Evolutionary conservation across 768 basidiomycete species (phyloP).

Genomic region (Boletus bicolor): DNA sequence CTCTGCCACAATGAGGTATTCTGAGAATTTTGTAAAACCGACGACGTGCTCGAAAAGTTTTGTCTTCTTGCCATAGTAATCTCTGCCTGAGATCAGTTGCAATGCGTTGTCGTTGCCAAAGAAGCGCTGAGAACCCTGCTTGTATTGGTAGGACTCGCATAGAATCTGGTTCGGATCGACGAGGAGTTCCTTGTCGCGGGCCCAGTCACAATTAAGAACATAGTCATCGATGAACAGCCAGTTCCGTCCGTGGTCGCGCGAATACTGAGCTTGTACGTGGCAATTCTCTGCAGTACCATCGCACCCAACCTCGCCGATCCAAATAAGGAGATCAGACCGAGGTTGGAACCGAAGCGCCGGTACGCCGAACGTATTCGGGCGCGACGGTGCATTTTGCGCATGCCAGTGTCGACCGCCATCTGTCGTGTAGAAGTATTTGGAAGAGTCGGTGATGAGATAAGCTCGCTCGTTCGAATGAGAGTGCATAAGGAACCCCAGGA

Average conservation of each 20-base stretch:
- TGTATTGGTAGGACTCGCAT: conserved; percentile 84
- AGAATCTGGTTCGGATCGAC: conserved; percentile 87
- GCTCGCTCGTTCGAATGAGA: conserved; percentile 74
- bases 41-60: conserved; percentile 85
- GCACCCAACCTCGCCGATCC: conserved; percentile 80
- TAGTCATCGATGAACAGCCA: conserved; percentile 84
- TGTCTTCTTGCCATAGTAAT: conserved; percentile 68
- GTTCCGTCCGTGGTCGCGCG: conserved; percentile 67
- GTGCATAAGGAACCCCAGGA: conserved; percentile 89
- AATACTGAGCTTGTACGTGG: conserved; percentile 71
- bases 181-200: conserved; percentile 70
- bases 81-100: conserved; percentile 72
- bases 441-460: conserved; percentile 76
- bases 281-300: conserved; percentile 49
- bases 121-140: conserved; percentile 71
- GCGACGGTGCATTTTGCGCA: conserved; percentile 51
- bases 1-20: conserved; percentile 94
- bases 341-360: conserved; percentile 88
- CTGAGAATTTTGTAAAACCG: conserved; percentile 95
- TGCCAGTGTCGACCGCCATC: conserved; percentile 78
- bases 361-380: conserved; percentile 76
- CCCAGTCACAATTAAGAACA: conserved; percentile 91
- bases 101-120: conserved; percentile 61
- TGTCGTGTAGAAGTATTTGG: conserved; percentile 74
- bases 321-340: conserved; percentile 79